Evolutionary conservation across 2,329 filamentous ascomycete species (phyloP).

Genomic region (Alternaria conjuncta): DNA sequence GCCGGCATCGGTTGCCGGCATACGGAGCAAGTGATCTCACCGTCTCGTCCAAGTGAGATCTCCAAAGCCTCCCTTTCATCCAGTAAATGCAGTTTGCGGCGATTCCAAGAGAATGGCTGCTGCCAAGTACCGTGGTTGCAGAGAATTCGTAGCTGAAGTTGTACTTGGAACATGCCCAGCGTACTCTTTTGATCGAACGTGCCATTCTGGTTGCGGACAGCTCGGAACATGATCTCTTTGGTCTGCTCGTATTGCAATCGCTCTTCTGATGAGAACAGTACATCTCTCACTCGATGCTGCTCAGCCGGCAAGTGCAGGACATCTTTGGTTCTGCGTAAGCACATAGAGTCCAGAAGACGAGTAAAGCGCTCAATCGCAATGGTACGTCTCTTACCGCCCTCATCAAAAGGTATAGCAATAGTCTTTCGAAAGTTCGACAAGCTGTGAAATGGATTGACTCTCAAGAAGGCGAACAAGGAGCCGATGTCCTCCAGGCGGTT

Average conservation of each 20-base stretch:
- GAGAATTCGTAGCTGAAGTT: conserved; percentile 56
- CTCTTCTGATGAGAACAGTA: conserved; percentile 45
- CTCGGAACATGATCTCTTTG: conserved; percentile 46
- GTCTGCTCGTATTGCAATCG: conserved; percentile 41
- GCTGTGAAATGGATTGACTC: conserved; percentile 52
- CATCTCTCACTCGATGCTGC: conserved; percentile 22
- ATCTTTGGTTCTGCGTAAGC: conserved; percentile 53
- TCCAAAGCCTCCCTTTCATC: conserved; percentile 49
- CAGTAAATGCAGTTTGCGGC: conserved; percentile 37
- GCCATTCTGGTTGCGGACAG: conserved; percentile 48
- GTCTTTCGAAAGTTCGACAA: conserved; percentile 52
- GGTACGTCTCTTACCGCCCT: conserved; percentile 28
- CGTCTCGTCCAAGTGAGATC: conserved; percentile 26
- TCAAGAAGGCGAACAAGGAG: conserved; percentile 58
- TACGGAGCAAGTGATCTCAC: conserved; percentile 39
- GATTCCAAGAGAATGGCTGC: conserved; percentile 53
- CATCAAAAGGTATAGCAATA: conserved; percentile 52
- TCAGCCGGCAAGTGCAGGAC: conserved; percentile 49
- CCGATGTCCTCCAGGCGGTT: conserved; percentile 61
- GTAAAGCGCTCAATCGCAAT: conserved; percentile 33
- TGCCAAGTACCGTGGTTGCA: conserved; percentile 61
- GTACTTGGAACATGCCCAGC: conserved; percentile 56
- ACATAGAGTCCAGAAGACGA: conserved; percentile 46
- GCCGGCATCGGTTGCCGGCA: conserved; percentile 39
- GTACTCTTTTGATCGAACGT: conserved; percentile 45